Evolutionary conservation across 2,329 filamentous ascomycete species (phyloP), one percentile per base, ranked within the genome.

Genomic region (Colletotrichum sp.): DNA sequence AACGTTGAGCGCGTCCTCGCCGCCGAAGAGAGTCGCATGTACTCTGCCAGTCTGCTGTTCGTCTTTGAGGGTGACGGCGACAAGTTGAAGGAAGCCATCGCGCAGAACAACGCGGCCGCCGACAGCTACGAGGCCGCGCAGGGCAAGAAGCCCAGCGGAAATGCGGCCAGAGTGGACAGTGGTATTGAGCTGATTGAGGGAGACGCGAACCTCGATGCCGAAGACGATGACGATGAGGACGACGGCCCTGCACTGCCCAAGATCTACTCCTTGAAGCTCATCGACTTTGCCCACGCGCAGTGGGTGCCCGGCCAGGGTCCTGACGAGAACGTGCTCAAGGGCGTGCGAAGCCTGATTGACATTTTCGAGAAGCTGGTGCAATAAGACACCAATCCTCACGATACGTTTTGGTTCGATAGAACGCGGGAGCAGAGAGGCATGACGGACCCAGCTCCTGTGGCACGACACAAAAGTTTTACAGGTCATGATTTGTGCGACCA

Each of bases 211-310:
- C 9, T 48, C 27, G 62, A 39, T 18, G 62, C 36, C 12, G 73
- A 60, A 52, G 55, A 52, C 43, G 43, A 52, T 12, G 43, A 69
- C 28, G 58, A 85, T 0, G 82, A 83, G 2, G 84, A 87, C 1
- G 87, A 88, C 3, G 88, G 61, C 87, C 90, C 67, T 32, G 76
- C 79, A 18, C 76, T 87, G 13, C 94, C 94, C 0, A 93, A 93
- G 79, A 91, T 98, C 58, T 95, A 94, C 80, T 90, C 92, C 15
- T 89, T 98, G 66, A 97, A 96, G 82, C 89, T 99, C 77, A 99
- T 99, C 79, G 97, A 99, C 84, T 99, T 99, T 88, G 97, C 97
- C 2, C 97, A 99, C 84, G 97, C 97, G 13, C 86, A 88, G 66
- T 98, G 94, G 93, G 94, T 92, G 2, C 94, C 95, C 0, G 95